Evolutionary conservation across 768 basidiomycete species (phyloP).

Genomic region (Suillus subluteus): DNA sequence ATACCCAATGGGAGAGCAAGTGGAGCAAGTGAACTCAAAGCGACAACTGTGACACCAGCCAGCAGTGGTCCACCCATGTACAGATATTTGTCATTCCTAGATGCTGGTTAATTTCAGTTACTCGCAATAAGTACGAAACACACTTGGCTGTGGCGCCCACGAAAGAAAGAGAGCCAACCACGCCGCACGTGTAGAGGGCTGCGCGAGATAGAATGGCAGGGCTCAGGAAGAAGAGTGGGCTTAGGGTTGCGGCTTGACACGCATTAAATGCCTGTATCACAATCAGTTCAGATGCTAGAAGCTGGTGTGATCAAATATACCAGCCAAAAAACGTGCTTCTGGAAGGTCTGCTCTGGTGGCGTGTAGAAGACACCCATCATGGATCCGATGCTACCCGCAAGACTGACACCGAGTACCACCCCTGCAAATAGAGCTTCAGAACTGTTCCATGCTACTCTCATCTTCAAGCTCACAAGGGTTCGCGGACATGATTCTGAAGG

Average conservation of each 20-base stretch:
- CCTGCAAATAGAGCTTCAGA: slow-evolving; percentile 40
- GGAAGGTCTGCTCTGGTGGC: slow-evolving; percentile 71
- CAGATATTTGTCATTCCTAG: slow-evolving; percentile 78
- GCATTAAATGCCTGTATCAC: slow-evolving; percentile 72
- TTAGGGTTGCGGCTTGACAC: slow-evolving; percentile 84
- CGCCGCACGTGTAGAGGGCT: slow-evolving; percentile 84
- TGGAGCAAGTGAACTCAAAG: slow-evolving; percentile 84
- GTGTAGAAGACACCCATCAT: slow-evolving; percentile 87
- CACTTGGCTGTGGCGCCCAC: slow-evolving; percentile 87
- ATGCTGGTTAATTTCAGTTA: slow-evolving; percentile 1
- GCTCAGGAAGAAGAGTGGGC: slow-evolving; percentile 86
- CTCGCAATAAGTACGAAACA: slow-evolving; percentile 19
- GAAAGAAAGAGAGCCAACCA: slow-evolving; percentile 85
- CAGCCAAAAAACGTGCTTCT: slow-evolving; percentile 84
- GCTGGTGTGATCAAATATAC: slow-evolving; percentile 41
- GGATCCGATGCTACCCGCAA: slow-evolving; percentile 77
- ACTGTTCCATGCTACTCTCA: not conserved
- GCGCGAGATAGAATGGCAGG: slow-evolving; percentile 87
- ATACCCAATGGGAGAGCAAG: slow-evolving; percentile 87
- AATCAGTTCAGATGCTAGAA: slow-evolving; percentile 10
- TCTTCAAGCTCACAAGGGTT: slow-evolving; percentile 69
- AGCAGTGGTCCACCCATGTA: slow-evolving; percentile 87
- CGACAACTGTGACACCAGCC: slow-evolving; percentile 87
- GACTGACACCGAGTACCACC: slow-evolving; percentile 81
- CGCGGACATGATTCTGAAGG: slow-evolving; percentile 77